Base-by-base conservation (phyloP, 371 early-diverging fungal species). In the Mortierella sp. region DNA sequence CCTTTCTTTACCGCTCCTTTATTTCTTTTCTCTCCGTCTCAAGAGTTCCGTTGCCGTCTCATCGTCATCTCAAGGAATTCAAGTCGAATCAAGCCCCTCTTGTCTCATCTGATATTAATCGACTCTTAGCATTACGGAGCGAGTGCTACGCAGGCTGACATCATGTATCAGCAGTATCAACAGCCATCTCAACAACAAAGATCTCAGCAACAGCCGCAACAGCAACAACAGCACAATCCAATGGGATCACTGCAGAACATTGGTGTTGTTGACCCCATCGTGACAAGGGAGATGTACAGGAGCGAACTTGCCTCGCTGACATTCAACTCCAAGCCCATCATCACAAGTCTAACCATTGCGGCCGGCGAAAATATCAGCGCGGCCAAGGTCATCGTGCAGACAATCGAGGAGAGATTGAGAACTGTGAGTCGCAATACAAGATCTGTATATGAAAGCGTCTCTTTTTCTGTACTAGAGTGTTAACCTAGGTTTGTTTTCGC, bases 301-400 rank as follows among this genome's bases (percentile, higher is more conserved):
- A 64, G 50, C 24, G 76, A 75, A 32, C 64, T 75, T 14, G 60
- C 60, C 2, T 56, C 76, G 4, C 86, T 97, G 68, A 95, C 95
- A 0, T 93, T 93, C 80, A 95, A 93, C 81, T 92, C 93, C 50
- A 92, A 92, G 64, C 96, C 96, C 9, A 92, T 96, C 78, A 97
- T 97, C 75, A 93, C 89, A 43, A 90, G 87, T 58, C 82, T 97
- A 57, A 95, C 97, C 15, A 91, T 90, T 48, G 84, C 90, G 56
- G 97, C 97, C 14, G 88, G 89, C 65, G 92, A 93, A 63, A 90
- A 92, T 78, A 56, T 84, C 27, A 43, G 63, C 41, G 86, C 85
- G 5, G 89, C 94, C 12, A 79, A 81, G 34, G 83, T 84, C 17
- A 92, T 97, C 65, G 93, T 95, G 32, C 86, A 87, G 57, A 92